A percentile compares a stretch with the other conserved stretches of the same genome.
Conservation (phyloP, 768 basidiomycete genomes). For the Suillus bovinus region DNA sequence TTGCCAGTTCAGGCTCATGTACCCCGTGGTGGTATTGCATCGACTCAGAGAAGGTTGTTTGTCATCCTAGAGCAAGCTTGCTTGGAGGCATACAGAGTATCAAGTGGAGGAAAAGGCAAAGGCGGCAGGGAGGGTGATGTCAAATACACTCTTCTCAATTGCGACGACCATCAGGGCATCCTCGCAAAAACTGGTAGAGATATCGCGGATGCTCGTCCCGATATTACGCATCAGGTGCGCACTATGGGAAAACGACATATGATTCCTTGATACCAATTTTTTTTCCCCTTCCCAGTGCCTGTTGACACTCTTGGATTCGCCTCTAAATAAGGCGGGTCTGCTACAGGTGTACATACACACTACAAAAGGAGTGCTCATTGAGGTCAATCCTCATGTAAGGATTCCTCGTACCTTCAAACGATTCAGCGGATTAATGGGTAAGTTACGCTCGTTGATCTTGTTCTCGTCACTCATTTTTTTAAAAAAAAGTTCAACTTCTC, state of each 20-base stretch:
- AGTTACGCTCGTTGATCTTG: conserved; percentile 15
- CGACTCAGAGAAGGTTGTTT: conserved; percentile 69
- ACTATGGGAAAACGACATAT: neutral
- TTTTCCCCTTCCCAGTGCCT: conserved; percentile 67
- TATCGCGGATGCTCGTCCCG: conserved; percentile 98
- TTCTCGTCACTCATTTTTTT: conserved; percentile 11
- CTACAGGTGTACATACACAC: conserved; percentile 99
- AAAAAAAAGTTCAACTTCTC: conserved; percentile 96
- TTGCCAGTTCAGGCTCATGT: conserved; percentile 83
- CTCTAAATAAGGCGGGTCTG: conserved; percentile 94
- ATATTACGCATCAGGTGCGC: conserved; percentile 96
- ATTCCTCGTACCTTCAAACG: conserved; percentile 99
- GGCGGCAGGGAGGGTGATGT: conserved; percentile 67
- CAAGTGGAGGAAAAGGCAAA: conserved; percentile 55
- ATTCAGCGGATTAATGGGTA: conserved; percentile 98
- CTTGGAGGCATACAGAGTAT: conserved; percentile 90
- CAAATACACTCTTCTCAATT: conserved; percentile 96
- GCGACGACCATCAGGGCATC: conserved; percentile 99
- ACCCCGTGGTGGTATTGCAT: conserved; percentile 51
- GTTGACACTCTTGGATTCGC: conserved; percentile 94
- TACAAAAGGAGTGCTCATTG: conserved; percentile 92
- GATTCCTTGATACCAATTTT: conserved; percentile 9
- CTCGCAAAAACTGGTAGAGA: conserved; percentile 96
- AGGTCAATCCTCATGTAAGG: conserved; percentile 96
- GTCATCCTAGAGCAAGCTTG: conserved; percentile 95